Evolutionary conservation across 2,329 filamentous ascomycete species (phyloP).

Genomic region (Pseudocercospora macadamiae): DNA sequence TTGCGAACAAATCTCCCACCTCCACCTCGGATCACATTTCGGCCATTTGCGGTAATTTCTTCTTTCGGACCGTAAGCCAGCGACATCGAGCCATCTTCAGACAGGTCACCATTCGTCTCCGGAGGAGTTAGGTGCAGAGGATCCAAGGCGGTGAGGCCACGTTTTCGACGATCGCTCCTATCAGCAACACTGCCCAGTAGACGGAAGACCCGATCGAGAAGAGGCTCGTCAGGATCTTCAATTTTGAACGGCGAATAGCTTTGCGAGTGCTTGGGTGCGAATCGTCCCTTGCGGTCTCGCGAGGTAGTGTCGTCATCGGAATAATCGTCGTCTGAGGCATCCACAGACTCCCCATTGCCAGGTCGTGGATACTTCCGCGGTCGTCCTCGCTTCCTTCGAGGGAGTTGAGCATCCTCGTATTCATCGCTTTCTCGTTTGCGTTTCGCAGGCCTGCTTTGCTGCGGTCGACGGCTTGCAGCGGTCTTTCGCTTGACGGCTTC

Average conservation of each 20-base stretch:
- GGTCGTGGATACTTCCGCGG: slow-evolving; percentile 2
- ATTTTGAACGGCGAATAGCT: too few relatives aligned
- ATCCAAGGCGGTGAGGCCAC: slow-evolving; percentile 16
- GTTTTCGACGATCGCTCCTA: slow-evolving; percentile 18
- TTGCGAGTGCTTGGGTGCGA: slow-evolving; percentile 9
- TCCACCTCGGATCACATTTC: slow-evolving; percentile 17
- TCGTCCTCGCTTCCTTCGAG: slow-evolving; percentile 3
- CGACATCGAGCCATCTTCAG: background rate
- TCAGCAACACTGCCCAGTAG: slow-evolving; percentile 22
- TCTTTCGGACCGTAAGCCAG: slow-evolving; percentile 5
- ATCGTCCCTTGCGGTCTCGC: slow-evolving; percentile 11
- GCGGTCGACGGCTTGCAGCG: slow-evolving; percentile 8
- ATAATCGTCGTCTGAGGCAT: background rate
- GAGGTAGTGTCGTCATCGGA: slow-evolving; percentile 4
- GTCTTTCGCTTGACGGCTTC: slow-evolving; percentile 29
- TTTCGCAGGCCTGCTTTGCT: slow-evolving; percentile 19
- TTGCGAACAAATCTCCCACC: slow-evolving; percentile 22
- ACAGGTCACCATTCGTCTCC: slow-evolving; percentile 3
- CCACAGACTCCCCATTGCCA: background rate
- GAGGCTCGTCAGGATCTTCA: slow-evolving; percentile 14
- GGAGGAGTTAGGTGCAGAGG: slow-evolving; percentile 17
- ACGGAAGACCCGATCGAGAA: slow-evolving; percentile 19
- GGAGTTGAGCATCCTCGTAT: background rate
- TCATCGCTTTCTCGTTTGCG: slow-evolving; percentile 27
- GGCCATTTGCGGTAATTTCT: slow-evolving; percentile 20